Conservation (phyloP, 106 monocot species). For the Allium fistulosum region DNA sequence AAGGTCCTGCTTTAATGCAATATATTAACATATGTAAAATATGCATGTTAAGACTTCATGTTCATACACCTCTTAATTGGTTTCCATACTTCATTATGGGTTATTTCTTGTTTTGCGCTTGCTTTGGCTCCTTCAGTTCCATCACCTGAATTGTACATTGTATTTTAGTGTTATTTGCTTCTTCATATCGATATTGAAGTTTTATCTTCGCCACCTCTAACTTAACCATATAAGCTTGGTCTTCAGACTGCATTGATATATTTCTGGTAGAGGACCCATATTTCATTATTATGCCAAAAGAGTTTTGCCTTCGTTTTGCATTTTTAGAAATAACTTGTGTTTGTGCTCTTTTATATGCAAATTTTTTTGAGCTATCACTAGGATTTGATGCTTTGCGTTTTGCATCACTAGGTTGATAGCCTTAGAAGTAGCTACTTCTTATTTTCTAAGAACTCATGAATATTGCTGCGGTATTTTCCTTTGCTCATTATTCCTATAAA, state of each 20-base stretch:
- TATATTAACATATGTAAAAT: too few species aligned
- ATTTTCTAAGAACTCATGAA: too few species aligned
- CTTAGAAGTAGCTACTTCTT: background rate
- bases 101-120: slow-evolving; percentile 5
- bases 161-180: slow-evolving; percentile 71
- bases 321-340: background rate
- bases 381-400: background rate
- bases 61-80: background rate
- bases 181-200: slow-evolving; percentile 73
- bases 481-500: slow-evolving; percentile 2
- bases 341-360: background rate
- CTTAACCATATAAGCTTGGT: slow-evolving; percentile 26
- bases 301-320: slow-evolving; percentile 2
- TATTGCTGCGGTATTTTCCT: background rate
- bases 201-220: slow-evolving; percentile 60
- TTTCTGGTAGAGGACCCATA: background rate
- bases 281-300: background rate
- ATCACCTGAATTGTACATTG: slow-evolving; percentile 83
- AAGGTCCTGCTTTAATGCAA: too few species aligned
- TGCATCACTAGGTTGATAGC: background rate
- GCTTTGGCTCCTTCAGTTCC: slow-evolving; percentile 75
- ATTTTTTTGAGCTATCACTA: background rate
- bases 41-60: background rate
- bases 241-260: slow-evolving; percentile 27
- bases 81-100: background rate